Percentiles rank a stretch among this genome's conserved stretches.
These are phyloP conservation scores for Fusarium robinianum DNA, from an alignment of 2,329 filamentous ascomycete species.

Conservation along the genomic window DNA sequence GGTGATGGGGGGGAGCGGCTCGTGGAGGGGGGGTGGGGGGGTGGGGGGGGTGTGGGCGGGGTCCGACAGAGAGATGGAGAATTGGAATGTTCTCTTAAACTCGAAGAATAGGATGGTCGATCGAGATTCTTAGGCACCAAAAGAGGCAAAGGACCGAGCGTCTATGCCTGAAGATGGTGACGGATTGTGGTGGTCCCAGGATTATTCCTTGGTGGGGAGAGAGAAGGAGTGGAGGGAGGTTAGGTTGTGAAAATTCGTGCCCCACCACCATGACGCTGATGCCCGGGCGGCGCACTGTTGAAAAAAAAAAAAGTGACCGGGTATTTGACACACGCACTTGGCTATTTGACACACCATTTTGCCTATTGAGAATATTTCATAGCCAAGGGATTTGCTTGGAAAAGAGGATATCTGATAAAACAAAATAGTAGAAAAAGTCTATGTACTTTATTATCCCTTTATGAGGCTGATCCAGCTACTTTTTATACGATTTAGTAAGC, in stretches of 20 bases:
- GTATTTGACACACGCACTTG: too few species aligned
- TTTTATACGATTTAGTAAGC: too few species aligned
- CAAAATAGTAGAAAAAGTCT: too few species aligned
- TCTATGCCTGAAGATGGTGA: conserved; percentile 32
- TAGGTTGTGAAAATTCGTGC: conserved; percentile 47
- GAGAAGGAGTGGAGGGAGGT: conserved; percentile 25
- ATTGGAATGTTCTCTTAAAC: conserved; percentile 6
- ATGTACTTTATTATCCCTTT: too few species aligned
- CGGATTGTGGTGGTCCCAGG: conserved; percentile 32
- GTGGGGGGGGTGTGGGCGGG: too few species aligned
- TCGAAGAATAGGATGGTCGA: conserved; percentile 4
- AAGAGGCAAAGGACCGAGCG: conserved; percentile 24
- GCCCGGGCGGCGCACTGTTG: conserved; percentile 5
- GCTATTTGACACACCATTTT: too few species aligned
- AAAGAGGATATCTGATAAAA: too few species aligned
- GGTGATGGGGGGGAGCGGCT: background rate
- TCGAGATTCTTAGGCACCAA: conserved; percentile 33
- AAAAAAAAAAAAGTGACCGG: too few species aligned
- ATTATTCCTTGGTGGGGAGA: conserved; percentile 36
- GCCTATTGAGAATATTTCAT: too few species aligned
- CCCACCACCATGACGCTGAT: conserved; percentile 46
- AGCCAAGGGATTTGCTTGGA: too few species aligned
- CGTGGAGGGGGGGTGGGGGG: too few species aligned
- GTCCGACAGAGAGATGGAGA: conserved; percentile 6
- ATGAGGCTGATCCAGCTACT: too few species aligned